These are phyloP conservation scores for Rhizomucor pusillus DNA, from an alignment of 371 early-diverging fungal genomes.

Conservation along the genomic window DNA sequence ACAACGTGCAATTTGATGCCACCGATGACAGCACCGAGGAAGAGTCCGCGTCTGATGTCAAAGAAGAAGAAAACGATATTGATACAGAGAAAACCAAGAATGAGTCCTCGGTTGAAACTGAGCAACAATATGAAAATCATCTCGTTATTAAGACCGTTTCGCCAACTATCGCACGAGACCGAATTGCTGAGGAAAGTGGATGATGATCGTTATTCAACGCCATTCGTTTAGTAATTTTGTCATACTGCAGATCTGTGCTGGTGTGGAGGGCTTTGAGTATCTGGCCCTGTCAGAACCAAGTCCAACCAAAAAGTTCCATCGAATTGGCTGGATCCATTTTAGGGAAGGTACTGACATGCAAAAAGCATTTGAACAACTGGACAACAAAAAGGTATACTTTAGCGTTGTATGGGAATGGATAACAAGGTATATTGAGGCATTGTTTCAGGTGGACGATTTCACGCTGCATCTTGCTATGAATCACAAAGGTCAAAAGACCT, in stretches of 20 bases:
- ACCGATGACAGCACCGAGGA: conserved; percentile 31
- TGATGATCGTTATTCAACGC: neutral
- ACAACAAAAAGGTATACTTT: conserved; percentile 43
- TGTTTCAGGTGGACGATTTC: conserved; percentile 70
- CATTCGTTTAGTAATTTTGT: neutral
- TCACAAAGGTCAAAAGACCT: conserved; percentile 41
- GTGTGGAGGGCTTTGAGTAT: conserved; percentile 77
- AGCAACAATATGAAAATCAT: conserved; percentile 41
- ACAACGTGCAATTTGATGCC: conserved; percentile 61
- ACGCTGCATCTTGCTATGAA: conserved; percentile 72
- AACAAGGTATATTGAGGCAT: neutral
- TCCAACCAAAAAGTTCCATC: conserved; percentile 77
- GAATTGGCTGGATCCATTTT: conserved; percentile 93
- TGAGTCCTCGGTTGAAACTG: conserved; percentile 15
- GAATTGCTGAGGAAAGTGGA: conserved; percentile 70
- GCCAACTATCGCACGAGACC: conserved; percentile 69
- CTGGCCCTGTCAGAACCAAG: conserved; percentile 89
- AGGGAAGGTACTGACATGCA: conserved; percentile 79
- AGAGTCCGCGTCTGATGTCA: neutral
- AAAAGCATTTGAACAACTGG: conserved; percentile 62
- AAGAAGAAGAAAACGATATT: conserved; percentile 19
- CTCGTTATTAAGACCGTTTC: conserved; percentile 85
- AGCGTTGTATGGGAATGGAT: neutral
- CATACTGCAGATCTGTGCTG: conserved; percentile 57
- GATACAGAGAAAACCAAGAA: conserved; percentile 6